Base-by-base conservation (phyloP, 441 rosid genomes). In the Kokia cookei region DNA sequence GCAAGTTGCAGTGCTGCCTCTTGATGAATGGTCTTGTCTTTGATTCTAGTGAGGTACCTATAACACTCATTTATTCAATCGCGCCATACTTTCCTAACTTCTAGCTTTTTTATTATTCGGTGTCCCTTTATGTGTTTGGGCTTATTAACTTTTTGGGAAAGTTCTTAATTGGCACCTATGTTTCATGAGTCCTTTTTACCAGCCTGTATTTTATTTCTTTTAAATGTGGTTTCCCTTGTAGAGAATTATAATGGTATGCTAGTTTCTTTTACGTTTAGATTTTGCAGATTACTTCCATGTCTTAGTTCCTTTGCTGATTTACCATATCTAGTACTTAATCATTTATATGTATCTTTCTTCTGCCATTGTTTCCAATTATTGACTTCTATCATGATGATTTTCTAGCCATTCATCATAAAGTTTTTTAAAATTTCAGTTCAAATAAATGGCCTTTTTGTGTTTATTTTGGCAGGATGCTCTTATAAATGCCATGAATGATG, bases 11-110 rank as follows among this genome's bases (percentile, higher is more conserved):
- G 75, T 89, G 96, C 68, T 82, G 89, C 77, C 85, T 94, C 70
- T 83, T 96, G 87, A 90, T 96, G 99, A 96, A 96, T 81, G 99
- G 99, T 26, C 95, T 96, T 78, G 99, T 96, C 84, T 72, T 82
- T 79, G 97, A 94, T 79, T 83, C 98, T 81, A 79, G 84, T 47
- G 98, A 96, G 99, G 98, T 96, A 86, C 69, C 79, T 80, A 68
- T 69, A 37, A 47, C 78, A 24, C 57, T 71, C 50, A 19, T 55
- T 72, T 73, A 64, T 79, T 43, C 35, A 37, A 58, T 60, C 32
- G 66, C 48, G 35, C 55, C 74, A 35, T 72, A 43, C 17, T 42
- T 64, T 64, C 51, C 69, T 58, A 67, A 60, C 17, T 62, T 9
- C 65, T 32, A 54, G 15, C 65, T 62, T 63, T 70, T 64, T 26